A percentile compares a stretch with the other conserved stretches of the same genome.
These are phyloP conservation scores for Metrosideros polymorpha DNA, from an alignment of 441 rosid genomes.

Conservation along the genomic window DNA sequence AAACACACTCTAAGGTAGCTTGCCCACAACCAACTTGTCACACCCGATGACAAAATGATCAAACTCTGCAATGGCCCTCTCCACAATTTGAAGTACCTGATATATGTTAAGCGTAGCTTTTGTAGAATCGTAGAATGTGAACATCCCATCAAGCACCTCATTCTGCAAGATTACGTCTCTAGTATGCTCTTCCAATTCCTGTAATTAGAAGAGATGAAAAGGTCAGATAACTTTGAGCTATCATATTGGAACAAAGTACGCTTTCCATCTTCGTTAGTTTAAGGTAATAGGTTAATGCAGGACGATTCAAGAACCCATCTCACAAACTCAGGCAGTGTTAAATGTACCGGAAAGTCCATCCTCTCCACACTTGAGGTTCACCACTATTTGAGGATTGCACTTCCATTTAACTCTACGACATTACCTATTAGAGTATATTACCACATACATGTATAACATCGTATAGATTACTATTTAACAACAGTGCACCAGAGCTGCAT, in stretches of 20 bases:
- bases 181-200: conserved; percentile 82
- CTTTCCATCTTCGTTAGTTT: background rate
- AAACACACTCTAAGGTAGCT: background rate
- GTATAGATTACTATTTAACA: background rate
- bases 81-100: conserved; percentile 44
- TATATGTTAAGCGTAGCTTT: conserved; percentile 71
- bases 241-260: background rate
- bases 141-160: conserved; percentile 75
- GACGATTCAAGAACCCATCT: background rate
- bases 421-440: background rate
- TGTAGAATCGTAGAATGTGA: conserved; percentile 85
- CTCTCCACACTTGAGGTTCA: background rate
- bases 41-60: background rate
- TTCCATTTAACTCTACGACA: background rate
- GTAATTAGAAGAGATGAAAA: conserved; percentile 11
- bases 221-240: background rate
- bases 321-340: background rate
- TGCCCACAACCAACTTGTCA: background rate
- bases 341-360: background rate
- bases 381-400: background rate
- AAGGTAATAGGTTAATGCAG: background rate
- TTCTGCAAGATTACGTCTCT: conserved; percentile 70
- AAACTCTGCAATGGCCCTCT: background rate
- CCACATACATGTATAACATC: background rate
- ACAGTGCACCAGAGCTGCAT: background rate